Evolutionary conservation across 2,329 filamentous ascomycete species (phyloP), one percentile per base, ranked within the genome.

Genomic region (Aaosphaeria pasadenensis): DNA sequence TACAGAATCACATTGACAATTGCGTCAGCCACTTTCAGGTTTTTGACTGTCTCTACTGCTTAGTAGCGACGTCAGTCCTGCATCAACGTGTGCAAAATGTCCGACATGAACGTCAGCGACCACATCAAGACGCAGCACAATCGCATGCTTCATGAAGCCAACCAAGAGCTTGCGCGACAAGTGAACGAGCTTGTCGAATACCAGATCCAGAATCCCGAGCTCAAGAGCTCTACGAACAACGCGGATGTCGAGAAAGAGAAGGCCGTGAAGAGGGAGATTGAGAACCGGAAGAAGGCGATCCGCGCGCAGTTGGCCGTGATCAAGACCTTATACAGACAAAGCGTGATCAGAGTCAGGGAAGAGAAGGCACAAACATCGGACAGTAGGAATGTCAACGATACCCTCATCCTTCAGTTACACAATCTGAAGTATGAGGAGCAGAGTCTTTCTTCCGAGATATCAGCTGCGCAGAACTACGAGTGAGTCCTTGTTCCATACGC

Each of bases 361-460:
- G 96, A 91, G 11, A 97, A 97, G 70, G 79, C 87, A 45, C 78
- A 84, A 58, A 97, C 94, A 1, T 87, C 89, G 30, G 90, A 96
- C 69, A 88, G 88, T 43, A 84, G 91, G 43, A 88, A 92, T 61
- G 90, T 96, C 71, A 90, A 97, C 55, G 94, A 99, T 67, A 84
- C 86, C 43, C 78, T 99, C 52, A 91, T 97, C 67, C 79, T 99
- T 35, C 89, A 95, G 64, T 79, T 99, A 47, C 92, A 97, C 72
- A 99, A 99, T 64, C 76, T 99, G 6, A 95, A 94, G 70, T 99
- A 99, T 66, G 92, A 99, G 71, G 91, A 97, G 74, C 80, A 89
- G 46, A 91, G 96, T 70, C 75, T 99, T 46, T 84, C 88, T 55
- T 89, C 89, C 43, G 94, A 99, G 72, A 97, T 99, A 52, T 77